Conservation (phyloP, 2,329 filamentous ascomycete species). For the Fonsecaea pedrosoi region DNA sequence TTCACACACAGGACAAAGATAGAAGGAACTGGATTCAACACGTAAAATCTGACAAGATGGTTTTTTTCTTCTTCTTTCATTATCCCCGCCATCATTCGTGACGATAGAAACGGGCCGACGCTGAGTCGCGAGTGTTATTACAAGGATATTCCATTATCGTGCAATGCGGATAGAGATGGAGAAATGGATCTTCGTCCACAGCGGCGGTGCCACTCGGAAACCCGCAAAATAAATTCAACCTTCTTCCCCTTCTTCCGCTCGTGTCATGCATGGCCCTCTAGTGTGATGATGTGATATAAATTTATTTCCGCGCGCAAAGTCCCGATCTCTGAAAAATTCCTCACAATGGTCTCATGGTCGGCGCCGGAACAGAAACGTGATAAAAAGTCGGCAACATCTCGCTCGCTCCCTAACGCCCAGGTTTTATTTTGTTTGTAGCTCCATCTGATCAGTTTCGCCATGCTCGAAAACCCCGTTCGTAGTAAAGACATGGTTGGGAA, state of each 20-base stretch:
- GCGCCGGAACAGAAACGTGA: background rate
- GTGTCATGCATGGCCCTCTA: conserved; percentile 3
- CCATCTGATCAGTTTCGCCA: conserved; percentile 13
- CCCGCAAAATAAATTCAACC: background rate
- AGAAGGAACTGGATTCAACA: too few species aligned
- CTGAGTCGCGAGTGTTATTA: background rate
- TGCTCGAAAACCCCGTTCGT: conserved; percentile 10
- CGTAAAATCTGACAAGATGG: too few species aligned
- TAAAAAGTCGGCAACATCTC: conserved; percentile 3
- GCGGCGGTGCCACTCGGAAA: background rate
- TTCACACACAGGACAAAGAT: too few species aligned
- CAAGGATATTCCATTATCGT: background rate
- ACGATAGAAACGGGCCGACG: background rate
- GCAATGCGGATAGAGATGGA: background rate
- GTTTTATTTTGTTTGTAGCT: conserved; percentile 2
- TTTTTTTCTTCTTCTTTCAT: background rate
- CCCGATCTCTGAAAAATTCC: background rate
- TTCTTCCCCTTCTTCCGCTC: background rate
- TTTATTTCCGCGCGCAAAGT: background rate
- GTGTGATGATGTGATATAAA: background rate
- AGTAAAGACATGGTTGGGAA: conserved; percentile 9
- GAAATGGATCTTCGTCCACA: background rate
- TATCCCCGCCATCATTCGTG: background rate
- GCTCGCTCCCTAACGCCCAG: conserved; percentile 21
- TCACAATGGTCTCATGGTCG: background rate